Base-by-base conservation (phyloP, 768 basidiomycete genomes). In the Hortiboletus flavorubellus region DNA sequence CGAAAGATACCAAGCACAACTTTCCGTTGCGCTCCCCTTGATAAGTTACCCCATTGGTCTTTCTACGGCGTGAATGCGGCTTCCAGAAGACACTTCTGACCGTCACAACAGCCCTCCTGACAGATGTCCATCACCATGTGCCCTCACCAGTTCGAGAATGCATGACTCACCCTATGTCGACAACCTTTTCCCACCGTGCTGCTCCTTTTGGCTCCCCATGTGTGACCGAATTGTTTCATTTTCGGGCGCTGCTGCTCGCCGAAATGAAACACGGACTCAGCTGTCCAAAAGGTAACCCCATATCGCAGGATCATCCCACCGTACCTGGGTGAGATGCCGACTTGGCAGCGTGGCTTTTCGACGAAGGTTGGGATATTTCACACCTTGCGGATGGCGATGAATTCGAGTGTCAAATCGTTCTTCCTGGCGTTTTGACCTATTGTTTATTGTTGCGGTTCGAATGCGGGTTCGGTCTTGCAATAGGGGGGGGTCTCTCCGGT, bases 31-130 rank as follows among this genome's bases (percentile, higher is more conserved):
- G 43, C 34, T 12, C 46, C 42, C 43, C 49, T 34, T 55, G 61
- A 51, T 49, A 46, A 51, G 43, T 49, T 42, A 45, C 46, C 49
- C 56, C 52, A 63, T 63, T 41, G 31, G 58, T 55, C 38, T 42
- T 33, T 26, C 26, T 26, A 26, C 5, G 26, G 42, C 21, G 11
- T 12, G 47, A 51, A 26, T 33, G 45, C 61, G 30, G 38, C 49
- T 34, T 40, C 39, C 18, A 23, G 39, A 42, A 53, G 16, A 29
- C 5, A 21, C n/a, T 51, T 51, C 42, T 52, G 50, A 45, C 45
- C 30, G 39, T 26, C 26, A 26, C 26, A 49, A 23, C 42, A 26
- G 7, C n/a, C 23, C 44, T 23, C 40, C 31, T 55, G 49, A 48
- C 44, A 48, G 48, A 35, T 35, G 18, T 11, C 12, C 21, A 38